Percentiles rank a stretch among this genome's conserved stretches.
phyloP scores from a whole-genome alignment of 2,329 filamentous ascomycete species.

The Passalora sequoiae region DNA sequence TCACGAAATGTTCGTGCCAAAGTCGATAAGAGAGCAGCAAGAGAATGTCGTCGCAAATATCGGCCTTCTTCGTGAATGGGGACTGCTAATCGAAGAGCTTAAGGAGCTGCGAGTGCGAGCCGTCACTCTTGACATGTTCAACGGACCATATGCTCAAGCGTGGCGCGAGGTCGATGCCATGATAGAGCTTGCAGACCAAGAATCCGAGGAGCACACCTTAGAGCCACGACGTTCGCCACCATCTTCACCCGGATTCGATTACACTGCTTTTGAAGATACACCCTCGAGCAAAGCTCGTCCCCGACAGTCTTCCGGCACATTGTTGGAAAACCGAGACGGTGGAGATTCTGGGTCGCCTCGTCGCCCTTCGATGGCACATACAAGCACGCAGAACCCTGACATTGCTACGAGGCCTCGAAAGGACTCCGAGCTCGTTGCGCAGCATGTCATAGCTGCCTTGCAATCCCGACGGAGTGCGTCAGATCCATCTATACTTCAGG shows the following conservation, averaged over 20 bases:
- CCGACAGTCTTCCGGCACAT: constrained; percentile 1
- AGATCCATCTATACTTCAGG: constrained; percentile 25
- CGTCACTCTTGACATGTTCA: constrained; percentile 59
- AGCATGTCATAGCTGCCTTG: constrained; percentile 57
- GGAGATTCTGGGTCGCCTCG: constrained; percentile 2
- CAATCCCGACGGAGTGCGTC: constrained; percentile 36
- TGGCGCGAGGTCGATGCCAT: constrained; percentile 84
- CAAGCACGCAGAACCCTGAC: constrained; percentile 13
- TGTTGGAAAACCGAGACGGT: neutral
- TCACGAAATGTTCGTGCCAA: constrained; percentile 64
- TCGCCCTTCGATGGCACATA: constrained; percentile 1
- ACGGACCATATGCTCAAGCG: constrained; percentile 54
- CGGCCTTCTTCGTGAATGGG: constrained; percentile 75
- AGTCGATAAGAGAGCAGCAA: constrained; percentile 74
- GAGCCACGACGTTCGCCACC: constrained; percentile 50
- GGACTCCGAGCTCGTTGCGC: constrained; percentile 55
- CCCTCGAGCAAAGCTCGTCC: constrained; percentile 10
- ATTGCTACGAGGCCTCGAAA: constrained; percentile 46
- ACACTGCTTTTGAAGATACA: constrained; percentile 52
- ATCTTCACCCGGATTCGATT: constrained; percentile 54
- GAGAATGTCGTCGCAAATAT: constrained; percentile 78
- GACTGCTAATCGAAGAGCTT: constrained; percentile 73
- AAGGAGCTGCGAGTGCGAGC: constrained; percentile 71
- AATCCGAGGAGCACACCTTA: constrained; percentile 53
- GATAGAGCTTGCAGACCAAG: constrained; percentile 71